Evolutionary conservation across 345 rosid species (phyloP), one percentile per base, ranked within the genome.

Genomic region (Raphanus sativus): DNA sequence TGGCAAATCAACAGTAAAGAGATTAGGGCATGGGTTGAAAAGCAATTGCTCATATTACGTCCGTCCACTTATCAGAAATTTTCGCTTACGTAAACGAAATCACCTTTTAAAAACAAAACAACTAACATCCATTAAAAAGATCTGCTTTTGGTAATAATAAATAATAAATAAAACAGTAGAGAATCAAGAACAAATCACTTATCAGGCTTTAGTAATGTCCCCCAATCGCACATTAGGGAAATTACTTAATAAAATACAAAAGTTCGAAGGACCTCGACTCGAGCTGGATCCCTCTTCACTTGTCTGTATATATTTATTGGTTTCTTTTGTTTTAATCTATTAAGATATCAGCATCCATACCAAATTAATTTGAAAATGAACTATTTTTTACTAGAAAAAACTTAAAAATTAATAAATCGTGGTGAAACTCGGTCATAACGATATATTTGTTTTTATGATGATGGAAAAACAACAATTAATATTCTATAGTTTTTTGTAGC

Each of bases 11-110:
- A 58, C 24, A 50, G 69, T 50, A 71, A 75, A 48, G 74, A 32
- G 55, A 50, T 40, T 75, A 16, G 67, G 65, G 10, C 6, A 70
- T 9, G 38, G 56, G 74, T 4, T 71, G 83, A 80, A 80, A 80
- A 76, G 83, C 80, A 76, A 80, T 65, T 76, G 80, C 83, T 66
- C 83, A 80, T 80, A 80, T 80, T 80, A 75, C 80, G 83, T 71
- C 83, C 80, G 67, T 38, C 80, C 80, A 80, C 83, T 76, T 76
- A 80, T 80, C 83, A 80, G 25, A 11, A 28, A 17, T 26, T 66
- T 60, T 70, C 55, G 62, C 80, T 71, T 71, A 74, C 79, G 82
- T 80, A 69, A 45, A 74, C 75, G 65, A 79, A 61, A 67, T 62
- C 75, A 34, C 50, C 78, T 54, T 78, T 79, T 52, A 3, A 32